Percentiles rank a stretch among this genome's conserved stretches.
Evolutionary conservation across 2,329 filamentous ascomycete genomes (phyloP).

Genomic region (Cladophialophora exuberans): DNA sequence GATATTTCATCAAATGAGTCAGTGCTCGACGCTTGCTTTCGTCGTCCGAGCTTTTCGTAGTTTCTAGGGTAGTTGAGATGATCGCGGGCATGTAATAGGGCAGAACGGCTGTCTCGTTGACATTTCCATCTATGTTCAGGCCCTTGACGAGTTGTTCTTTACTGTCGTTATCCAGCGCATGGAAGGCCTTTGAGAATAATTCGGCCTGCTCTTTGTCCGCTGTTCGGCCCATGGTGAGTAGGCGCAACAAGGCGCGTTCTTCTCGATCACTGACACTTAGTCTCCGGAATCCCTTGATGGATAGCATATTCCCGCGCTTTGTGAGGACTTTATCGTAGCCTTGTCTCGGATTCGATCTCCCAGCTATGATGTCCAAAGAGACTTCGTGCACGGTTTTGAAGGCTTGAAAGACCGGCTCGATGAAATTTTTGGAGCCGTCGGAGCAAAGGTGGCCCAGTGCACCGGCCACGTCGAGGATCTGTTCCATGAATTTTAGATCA

Average conservation of each 20-base stretch:
- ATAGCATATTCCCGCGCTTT: constrained; percentile 37
- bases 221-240: constrained; percentile 44
- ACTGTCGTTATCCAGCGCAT: constrained; percentile 27
- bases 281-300: constrained; percentile 35
- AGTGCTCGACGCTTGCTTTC: constrained; percentile 33
- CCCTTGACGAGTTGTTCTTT: constrained; percentile 35
- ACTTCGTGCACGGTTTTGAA: constrained; percentile 39
- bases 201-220: constrained; percentile 37
- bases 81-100: constrained; percentile 46
- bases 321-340: constrained; percentile 42
- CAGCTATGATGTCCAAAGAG: constrained; percentile 36
- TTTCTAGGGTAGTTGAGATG: constrained; percentile 38
- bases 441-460: constrained; percentile 42
- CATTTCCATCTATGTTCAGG: constrained; percentile 42
- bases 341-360: constrained; percentile 31
- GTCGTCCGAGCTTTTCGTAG: constrained; percentile 24
- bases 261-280: constrained; percentile 35
- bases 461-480: constrained; percentile 44
- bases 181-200: constrained; percentile 37
- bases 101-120: constrained; percentile 40
- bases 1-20: constrained; percentile 36
- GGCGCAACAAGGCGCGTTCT: constrained; percentile 41
- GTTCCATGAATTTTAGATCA: constrained; percentile 42
- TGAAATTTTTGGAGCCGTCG: constrained; percentile 38
- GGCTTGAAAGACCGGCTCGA: constrained; percentile 39